Evolutionary conservation across 2,329 filamentous ascomycete species (phyloP), one percentile per base, ranked within the genome.

Genomic region (Elsinoe fawcettii): DNA sequence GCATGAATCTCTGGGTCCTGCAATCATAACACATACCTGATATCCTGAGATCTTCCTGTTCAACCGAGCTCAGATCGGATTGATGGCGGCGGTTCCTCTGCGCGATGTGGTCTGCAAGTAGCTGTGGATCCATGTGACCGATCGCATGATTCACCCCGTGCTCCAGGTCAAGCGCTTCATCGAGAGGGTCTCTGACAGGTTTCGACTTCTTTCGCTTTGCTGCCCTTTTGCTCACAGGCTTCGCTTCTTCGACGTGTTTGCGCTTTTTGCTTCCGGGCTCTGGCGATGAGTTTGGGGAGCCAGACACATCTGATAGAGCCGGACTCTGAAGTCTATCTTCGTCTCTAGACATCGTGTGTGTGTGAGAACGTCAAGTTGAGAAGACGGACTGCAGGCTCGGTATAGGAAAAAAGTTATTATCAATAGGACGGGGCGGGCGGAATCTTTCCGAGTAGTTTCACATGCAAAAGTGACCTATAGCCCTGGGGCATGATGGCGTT

Each of bases 21-120:
- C 23, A 8, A 49, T 60, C 7, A 30, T 20, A 54, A 25, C 34
- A 39, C 76, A 64, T 77, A 90, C 89, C 85, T 63, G 89, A 84
- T 55, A 97, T 78, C 57, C 87, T 85, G 66, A 89, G 76, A 68
- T 96, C 91, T 58, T 88, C 85, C 30, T 95, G 75, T 73, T 99
- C 93, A 39, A 97, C 81, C 0, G 84, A 76, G 64, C 88, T 96
- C 66, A 96, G 71, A 55, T 96, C 86, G 25, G 81, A 83, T 56
- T 90, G 88, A 66, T 92, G 95, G 22, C 86, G 80, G 62, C 80
- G 83, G 55, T 88, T 86, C 67, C 87, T 83, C 67, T 93, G 86
- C 5, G 87, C 87, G 60, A 96, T 77, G 69, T 96, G 85, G 69
- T 96, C 92, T 1, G 91, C 88, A 47, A 96, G 75, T 41, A 96